Evolutionary conservation across 306 rosid species (phyloP), one percentile per base, ranked within the genome.

Genomic region (Cicer arietinum): DNA sequence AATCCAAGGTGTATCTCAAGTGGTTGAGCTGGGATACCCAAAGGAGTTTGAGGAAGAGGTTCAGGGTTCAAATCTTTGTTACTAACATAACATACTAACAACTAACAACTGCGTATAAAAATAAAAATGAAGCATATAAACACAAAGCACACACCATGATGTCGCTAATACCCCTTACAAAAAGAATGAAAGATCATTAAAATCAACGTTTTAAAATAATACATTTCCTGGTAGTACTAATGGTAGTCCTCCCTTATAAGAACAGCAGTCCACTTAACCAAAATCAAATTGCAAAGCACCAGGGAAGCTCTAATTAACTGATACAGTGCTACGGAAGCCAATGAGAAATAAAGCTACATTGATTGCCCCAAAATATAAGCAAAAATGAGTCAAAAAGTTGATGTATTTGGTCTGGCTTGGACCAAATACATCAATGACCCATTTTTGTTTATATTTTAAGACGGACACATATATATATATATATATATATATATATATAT

Each of bases 171-270:
- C 56, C 53, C n/a, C 22, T 11, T 22, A 20, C 64, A 43, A 57
- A 57, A 42, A 11, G 56, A 73, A 58, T 73, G 54, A 73, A 41
- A 73, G 68, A 13, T 71, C 13, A 58, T 73, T 13, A 73, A 50
- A 5, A 22, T 43, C 54, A 73, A 8, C 35, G 4, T 59, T 10
- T 73, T 22, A 5, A 52, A 70, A 70, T 8, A 51, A 52, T 17
- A 70, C 16, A 71, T 11, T 42, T 41, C 8, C 40, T 17, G 18
- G 51, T n/a, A 30, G 74, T 37, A 70, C 75, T 52, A 44, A 11
- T 17, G 40, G 18, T 8, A 20, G 67, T 44, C 47, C 12, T 7
- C 10, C 47, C 51, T 10, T n/a, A 59, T 35, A n/a, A 44, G 59
- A 59, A 73, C 44, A 73, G 37, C 8, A 8, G 52, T 30, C 39